A percentile compares a stretch with the other conserved stretches of the same genome.
Evolutionary conservation across 306 rosid genomes (phyloP).

Genomic region (Inga laurina): DNA sequence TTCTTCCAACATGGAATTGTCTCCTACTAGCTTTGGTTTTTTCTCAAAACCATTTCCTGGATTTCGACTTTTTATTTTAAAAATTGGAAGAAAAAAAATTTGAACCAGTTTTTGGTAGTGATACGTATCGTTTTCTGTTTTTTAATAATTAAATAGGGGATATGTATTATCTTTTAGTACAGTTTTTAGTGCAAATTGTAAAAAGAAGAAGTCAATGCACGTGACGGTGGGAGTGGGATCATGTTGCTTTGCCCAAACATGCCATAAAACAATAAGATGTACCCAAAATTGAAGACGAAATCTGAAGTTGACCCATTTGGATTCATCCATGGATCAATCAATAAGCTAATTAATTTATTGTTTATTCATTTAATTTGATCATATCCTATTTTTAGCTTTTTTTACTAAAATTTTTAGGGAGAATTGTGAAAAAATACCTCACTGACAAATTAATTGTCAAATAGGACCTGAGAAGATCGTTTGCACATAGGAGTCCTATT

Average conservation of each 20-base stretch:
- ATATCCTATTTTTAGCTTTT: background rate
- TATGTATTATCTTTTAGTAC: background rate
- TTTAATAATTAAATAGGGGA: background rate
- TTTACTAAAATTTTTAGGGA: too few species aligned
- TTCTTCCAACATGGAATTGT: background rate
- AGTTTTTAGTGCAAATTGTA: background rate
- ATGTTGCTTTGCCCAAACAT: conserved; percentile 9
- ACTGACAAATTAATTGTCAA: too few species aligned
- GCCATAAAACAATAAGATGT: background rate
- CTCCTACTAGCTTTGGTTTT: background rate
- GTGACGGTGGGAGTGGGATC: conserved; percentile 28
- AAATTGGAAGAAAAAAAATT: background rate
- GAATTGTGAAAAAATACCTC: too few species aligned
- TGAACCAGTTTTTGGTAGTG: background rate
- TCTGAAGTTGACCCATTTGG: conserved; percentile 11
- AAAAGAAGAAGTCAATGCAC: conserved; percentile 5
- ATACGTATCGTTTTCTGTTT: background rate
- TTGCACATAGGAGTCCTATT: too few species aligned
- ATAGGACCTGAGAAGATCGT: too few species aligned
- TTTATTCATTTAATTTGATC: background rate
- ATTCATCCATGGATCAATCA: background rate
- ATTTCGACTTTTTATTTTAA: background rate
- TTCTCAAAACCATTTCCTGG: background rate
- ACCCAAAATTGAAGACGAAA: conserved; percentile 5
- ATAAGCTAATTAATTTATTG: background rate